Conservation (phyloP, 1,284 basidiomycete species). For the Puccinia polysora region DNA sequence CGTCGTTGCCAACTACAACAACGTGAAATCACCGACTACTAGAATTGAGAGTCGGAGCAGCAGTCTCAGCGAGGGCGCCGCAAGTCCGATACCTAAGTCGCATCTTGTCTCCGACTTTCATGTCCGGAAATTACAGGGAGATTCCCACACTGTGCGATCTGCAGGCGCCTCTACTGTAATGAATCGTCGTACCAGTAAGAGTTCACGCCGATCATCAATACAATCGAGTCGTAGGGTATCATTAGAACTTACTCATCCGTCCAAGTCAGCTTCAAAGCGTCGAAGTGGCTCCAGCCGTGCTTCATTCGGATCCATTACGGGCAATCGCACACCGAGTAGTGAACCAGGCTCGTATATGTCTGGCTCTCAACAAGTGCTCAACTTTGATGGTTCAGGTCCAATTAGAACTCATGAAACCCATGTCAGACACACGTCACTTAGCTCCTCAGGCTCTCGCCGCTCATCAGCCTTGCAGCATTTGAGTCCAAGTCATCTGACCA, state of each 20-base stretch:
- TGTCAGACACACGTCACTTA: constrained; percentile 25
- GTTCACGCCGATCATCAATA: constrained; percentile 28
- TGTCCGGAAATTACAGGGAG: constrained; percentile 42
- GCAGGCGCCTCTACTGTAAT: constrained; percentile 9
- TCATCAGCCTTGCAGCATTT: constrained; percentile 31
- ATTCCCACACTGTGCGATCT: constrained; percentile 21
- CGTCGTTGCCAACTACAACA: constrained; percentile 44
- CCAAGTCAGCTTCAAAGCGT: constrained; percentile 15
- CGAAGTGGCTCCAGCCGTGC: constrained; percentile 39
- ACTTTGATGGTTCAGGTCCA: constrained; percentile 4
- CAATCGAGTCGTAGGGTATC: constrained; percentile 32
- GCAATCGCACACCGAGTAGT: constrained; percentile 25
- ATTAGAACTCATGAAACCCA: constrained; percentile 5
- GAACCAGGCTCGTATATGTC: constrained; percentile 12
- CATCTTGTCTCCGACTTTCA: constrained; percentile 59
- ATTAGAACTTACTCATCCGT: constrained; percentile 1
- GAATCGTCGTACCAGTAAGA: constrained; percentile 26
- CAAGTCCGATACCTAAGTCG: constrained; percentile 75
- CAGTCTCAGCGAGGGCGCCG: constrained; percentile 51
- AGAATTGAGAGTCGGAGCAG: background rate
- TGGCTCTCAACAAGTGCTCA: constrained; percentile 3
- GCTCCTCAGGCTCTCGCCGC: constrained; percentile 26
- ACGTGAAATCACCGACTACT: constrained; percentile 2
- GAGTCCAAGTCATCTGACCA: background rate
- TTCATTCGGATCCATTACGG: constrained; percentile 22